phyloP scores from a whole-genome alignment of 1,139 yeast genomes.

The Nadsonia starkeyi-henricii region DNA sequence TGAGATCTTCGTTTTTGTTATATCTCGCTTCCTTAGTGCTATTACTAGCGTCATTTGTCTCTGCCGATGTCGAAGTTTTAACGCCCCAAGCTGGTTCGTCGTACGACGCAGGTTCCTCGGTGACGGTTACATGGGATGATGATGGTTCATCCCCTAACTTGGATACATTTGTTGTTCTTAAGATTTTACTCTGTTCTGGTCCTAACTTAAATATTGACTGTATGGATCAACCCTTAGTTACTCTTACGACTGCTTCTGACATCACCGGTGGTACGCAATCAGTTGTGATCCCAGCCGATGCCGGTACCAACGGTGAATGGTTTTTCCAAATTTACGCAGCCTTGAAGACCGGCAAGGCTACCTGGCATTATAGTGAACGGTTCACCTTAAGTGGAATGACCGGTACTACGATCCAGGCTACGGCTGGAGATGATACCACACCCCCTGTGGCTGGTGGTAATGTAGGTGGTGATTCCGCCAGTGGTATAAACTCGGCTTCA shows the following conservation, averaged over 20 bases:
- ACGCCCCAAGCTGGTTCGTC: conserved; percentile 38
- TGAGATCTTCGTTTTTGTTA: no score
- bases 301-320: conserved; percentile 49
- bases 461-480: conserved; percentile 15
- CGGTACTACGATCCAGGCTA: conserved; percentile 36
- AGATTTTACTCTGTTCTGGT: conserved; percentile 59
- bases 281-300: conserved; percentile 30
- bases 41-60: conserved; percentile 6
- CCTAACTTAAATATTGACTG: conserved; percentile 35
- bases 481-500: conserved; percentile 26
- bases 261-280: conserved; percentile 20
- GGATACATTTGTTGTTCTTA: conserved; percentile 30
- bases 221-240: conserved; percentile 22
- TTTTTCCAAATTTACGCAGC: conserved; percentile 50
- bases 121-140: conserved; percentile 53
- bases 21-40: neutral
- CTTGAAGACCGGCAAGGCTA: conserved; percentile 25
- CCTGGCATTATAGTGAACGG: conserved; percentile 55
- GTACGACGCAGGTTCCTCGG: conserved; percentile 35
- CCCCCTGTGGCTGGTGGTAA: conserved; percentile 33
- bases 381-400: conserved; percentile 56
- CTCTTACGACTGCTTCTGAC: conserved; percentile 16
- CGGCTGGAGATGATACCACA: conserved; percentile 26
- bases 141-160: conserved; percentile 35
- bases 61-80: conserved; percentile 45